These are phyloP conservation scores for Nakazawaea wickerhamii DNA, from an alignment of 805 yeast species.

Conservation along the genomic window DNA sequence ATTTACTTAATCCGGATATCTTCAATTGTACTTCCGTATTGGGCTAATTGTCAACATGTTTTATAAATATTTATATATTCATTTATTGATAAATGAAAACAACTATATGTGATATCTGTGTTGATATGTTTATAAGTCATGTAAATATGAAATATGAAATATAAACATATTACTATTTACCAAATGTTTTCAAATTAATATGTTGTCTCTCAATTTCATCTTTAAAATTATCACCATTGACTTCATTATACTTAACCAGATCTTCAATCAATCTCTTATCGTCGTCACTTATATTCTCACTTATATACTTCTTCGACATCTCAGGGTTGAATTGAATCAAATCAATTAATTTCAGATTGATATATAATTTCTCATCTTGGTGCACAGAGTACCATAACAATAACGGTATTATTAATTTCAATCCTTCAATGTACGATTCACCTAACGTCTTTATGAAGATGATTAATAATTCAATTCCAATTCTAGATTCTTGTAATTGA, in stretches of 20 bases:
- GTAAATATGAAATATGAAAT: no score
- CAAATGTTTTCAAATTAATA: conserved; percentile 50
- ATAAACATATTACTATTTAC: conserved; percentile 6
- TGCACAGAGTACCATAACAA: conserved; percentile 27
- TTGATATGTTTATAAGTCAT: background rate
- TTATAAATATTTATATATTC: background rate
- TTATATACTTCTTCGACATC: conserved; percentile 45
- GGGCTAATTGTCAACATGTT: conserved; percentile 7
- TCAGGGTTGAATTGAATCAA: conserved; percentile 40
- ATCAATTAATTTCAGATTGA: conserved; percentile 41
- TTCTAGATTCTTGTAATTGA: conserved; percentile 28
- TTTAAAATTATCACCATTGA: conserved; percentile 14
- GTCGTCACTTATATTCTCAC: conserved; percentile 28
- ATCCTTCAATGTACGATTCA: conserved; percentile 25
- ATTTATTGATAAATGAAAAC: background rate
- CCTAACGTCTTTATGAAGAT: conserved; percentile 35
- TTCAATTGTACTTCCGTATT: background rate
- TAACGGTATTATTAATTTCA: conserved; percentile 26
- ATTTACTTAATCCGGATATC: no score
- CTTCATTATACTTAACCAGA: conserved; percentile 33
- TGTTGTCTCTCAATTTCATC: conserved; percentile 26
- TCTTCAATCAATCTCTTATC: conserved; percentile 39
- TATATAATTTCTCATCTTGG: conserved; percentile 27
- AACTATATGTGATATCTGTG: background rate
- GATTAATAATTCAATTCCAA: conserved; percentile 44